These are phyloP conservation scores for Leptographium wingfieldii DNA, from an alignment of 2,329 filamentous ascomycete species.

Conservation along the genomic window DNA sequence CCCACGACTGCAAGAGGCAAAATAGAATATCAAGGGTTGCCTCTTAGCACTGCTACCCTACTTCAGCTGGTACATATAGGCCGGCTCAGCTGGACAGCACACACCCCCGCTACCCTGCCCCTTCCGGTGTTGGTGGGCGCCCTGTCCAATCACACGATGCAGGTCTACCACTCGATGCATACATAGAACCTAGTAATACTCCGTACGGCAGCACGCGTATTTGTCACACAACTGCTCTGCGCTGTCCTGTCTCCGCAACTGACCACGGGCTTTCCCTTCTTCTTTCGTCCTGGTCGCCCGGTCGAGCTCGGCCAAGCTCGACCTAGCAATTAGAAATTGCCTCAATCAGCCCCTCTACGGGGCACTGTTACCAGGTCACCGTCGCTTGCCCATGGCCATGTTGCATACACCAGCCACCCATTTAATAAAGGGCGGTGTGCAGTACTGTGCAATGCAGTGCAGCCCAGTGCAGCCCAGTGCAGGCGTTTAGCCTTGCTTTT, in stretches of 20 bases:
- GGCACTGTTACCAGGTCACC: no score
- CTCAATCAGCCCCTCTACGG: neutral
- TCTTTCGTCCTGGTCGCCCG: neutral
- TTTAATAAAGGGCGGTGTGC: neutral
- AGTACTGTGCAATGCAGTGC: neutral
- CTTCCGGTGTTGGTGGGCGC: neutral
- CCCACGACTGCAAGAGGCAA: neutral
- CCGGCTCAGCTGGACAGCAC: conserved; percentile 9
- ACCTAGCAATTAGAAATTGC: neutral
- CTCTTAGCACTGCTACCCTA: no score
- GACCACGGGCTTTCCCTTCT: neutral
- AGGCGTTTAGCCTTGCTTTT: neutral
- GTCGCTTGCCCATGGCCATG: neutral
- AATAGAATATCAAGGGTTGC: neutral
- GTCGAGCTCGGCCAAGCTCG: neutral
- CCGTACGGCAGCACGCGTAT: neutral
- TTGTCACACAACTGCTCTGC: neutral
- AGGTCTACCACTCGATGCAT: neutral
- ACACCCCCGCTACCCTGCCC: neutral
- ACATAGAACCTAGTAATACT: neutral
- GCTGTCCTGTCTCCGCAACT: neutral
- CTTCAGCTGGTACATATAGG: conserved; percentile 3
- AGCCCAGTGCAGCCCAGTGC: neutral
- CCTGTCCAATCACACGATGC: neutral
- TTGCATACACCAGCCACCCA: neutral